Evolutionary conservation across 176 grass and related monocot genomes (phyloP).

Genomic region (Oryza coarctata): DNA sequence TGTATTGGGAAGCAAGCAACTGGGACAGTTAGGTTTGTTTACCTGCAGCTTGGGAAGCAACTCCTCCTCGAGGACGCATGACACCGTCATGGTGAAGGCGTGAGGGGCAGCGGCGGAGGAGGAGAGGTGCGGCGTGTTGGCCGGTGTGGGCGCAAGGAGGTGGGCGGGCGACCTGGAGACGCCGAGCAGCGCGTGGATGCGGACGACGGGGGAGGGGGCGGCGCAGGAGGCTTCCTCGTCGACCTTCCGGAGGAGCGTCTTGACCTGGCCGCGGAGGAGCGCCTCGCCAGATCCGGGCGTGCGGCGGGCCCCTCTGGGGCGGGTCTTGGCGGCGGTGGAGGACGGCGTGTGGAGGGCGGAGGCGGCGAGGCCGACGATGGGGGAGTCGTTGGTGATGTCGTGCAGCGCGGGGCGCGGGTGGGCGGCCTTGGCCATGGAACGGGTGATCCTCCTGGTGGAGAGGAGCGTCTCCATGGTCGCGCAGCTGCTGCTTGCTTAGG

Average conservation of each 20-base stretch:
- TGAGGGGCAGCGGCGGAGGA: not conserved
- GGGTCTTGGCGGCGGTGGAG: slow-evolving; percentile 47
- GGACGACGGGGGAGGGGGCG: not conserved
- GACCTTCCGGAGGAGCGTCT: slow-evolving; percentile 81
- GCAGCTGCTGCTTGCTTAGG: not conserved
- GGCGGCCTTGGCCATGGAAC: slow-evolving; percentile 40
- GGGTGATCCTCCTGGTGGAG: slow-evolving; percentile 52
- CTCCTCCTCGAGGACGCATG: slow-evolving; percentile 40
- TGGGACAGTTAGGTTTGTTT: not conserved
- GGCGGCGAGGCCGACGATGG: slow-evolving; percentile 69
- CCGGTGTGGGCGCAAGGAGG: slow-evolving; percentile 72
- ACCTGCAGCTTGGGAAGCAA: slow-evolving; percentile 57
- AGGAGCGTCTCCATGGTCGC: slow-evolving; percentile 61
- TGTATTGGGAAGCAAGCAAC: not conserved
- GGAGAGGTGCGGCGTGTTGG: slow-evolving; percentile 65
- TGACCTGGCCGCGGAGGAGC: slow-evolving; percentile 79
- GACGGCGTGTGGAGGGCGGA: slow-evolving; percentile 39
- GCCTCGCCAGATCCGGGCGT: slow-evolving; percentile 81
- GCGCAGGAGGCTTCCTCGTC: slow-evolving; percentile 48
- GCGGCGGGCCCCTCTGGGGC: not conserved
- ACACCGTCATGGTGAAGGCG: not conserved
- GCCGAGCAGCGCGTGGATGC: slow-evolving; percentile 50
- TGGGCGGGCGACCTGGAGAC: slow-evolving; percentile 51
- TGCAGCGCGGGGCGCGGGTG: slow-evolving; percentile 50
- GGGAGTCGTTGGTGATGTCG: slow-evolving; percentile 96